Percentiles rank a stretch among this genome's conserved stretches.
Conservation (phyloP, 768 basidiomycete species). For the Naganishia kalamii region DNA sequence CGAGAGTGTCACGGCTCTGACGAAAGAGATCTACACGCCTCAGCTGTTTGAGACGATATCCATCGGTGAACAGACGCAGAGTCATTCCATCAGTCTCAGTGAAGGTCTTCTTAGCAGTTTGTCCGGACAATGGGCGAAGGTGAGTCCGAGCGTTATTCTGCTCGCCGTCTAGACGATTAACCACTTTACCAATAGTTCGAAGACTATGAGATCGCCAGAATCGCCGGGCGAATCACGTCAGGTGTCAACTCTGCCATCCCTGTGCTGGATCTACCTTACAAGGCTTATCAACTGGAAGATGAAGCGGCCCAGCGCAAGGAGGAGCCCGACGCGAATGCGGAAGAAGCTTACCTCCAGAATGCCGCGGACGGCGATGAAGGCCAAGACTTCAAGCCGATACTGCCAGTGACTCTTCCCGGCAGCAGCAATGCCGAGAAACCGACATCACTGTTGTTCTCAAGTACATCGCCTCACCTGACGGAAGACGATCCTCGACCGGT, state of each 20-base stretch:
- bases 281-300: constrained; percentile 11
- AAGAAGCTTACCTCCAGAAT: not conserved
- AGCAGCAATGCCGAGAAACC: not conserved
- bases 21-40: constrained; percentile 83
- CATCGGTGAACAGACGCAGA: constrained; percentile 93
- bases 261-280: constrained; percentile 57
- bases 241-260: constrained; percentile 84
- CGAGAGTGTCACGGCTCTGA: constrained; percentile 76
- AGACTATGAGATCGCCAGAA: constrained; percentile 91
- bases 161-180: not conserved
- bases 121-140: constrained; percentile 68
- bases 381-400: constrained; percentile 10
- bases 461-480: constrained; percentile 14
- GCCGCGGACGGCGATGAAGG: constrained; percentile 1
- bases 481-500: constrained; percentile 48
- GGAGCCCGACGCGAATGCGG: constrained; percentile 2
- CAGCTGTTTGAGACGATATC: constrained; percentile 66
- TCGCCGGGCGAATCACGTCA: constrained; percentile 77
- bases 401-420: not conserved
- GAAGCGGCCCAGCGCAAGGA: not conserved
- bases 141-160: constrained; percentile 49
- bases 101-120: constrained; percentile 74
- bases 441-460: not conserved
- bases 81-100: constrained; percentile 86
- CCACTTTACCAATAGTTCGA: constrained; percentile 63